These are phyloP conservation scores for Sutorius australiensis DNA, from an alignment of 768 basidiomycete species.

Conservation along the genomic window DNA sequence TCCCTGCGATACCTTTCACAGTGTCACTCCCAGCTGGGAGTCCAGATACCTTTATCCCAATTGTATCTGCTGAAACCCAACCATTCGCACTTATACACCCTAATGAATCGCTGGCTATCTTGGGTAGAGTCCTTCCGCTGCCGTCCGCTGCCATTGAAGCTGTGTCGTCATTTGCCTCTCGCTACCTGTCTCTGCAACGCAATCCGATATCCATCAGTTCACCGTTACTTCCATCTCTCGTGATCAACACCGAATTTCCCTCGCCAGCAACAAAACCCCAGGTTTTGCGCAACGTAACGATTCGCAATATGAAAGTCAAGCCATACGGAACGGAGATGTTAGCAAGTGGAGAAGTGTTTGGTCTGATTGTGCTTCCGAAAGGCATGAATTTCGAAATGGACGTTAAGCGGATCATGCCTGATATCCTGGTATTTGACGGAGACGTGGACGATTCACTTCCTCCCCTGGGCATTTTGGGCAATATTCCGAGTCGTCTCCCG, in stretches of 20 bases:
- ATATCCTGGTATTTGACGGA: conserved; percentile 77
- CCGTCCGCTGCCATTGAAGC: conserved; percentile 35
- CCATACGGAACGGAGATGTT: conserved; percentile 46
- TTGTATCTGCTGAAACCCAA: conserved; percentile 52
- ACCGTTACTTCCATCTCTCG: conserved; percentile 48
- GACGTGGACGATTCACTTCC: conserved; percentile 41
- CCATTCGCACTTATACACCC: conserved; percentile 64
- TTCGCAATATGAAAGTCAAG: conserved; percentile 70
- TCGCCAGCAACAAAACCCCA: conserved; percentile 59
- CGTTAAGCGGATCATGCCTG: conserved; percentile 65
- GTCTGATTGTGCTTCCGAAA: conserved; percentile 59
- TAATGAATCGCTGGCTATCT: conserved; percentile 57
- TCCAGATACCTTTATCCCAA: conserved; percentile 33
- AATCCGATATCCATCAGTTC: conserved; percentile 59
- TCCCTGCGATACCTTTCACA: conserved; percentile 59
- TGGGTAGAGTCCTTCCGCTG: conserved; percentile 57
- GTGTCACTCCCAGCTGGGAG: conserved; percentile 44
- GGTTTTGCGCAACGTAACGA: conserved; percentile 67
- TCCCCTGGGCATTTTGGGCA: conserved; percentile 12
- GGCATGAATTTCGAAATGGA: conserved; percentile 66
- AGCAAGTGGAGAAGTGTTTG: conserved; percentile 69
- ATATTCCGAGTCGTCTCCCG: conserved; percentile 48
- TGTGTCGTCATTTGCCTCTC: conserved; percentile 60
- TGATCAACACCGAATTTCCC: conserved; percentile 55
- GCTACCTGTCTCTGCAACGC: conserved; percentile 55